Base-by-base conservation (phyloP, 2,329 filamentous ascomycete species). In the Exophiala alcalophila region DNA sequence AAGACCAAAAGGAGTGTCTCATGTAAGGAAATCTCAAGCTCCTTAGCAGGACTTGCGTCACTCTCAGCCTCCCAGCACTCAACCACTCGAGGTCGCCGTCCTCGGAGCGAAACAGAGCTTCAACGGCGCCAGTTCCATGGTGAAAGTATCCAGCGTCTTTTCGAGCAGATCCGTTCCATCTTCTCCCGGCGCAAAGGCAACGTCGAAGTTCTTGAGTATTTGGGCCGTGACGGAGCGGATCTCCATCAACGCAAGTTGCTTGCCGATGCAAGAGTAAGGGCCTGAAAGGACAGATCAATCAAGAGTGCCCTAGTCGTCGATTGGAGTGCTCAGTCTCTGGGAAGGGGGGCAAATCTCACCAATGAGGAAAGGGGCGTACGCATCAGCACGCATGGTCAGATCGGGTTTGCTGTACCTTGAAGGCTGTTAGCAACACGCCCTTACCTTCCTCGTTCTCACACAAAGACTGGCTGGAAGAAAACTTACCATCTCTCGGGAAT, bases 401-500 rank as follows among this genome's bases (percentile, higher is more conserved):
- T 66, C 59, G 4, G 58, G 58, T 10, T 32, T 32, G 16, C 30
- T 32, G 16, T 32, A 32, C 30, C 30, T 32, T 16, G 40, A 10
- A 43, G 12, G 10, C 8, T 7, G 9, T 32, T 16, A 32, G 30
- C 11, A 11, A n/a, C n/a, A n/a, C n/a, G n/a, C n/a, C n/a, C n/a
- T n/a, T n/a, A n/a, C n/a, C n/a, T n/a, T n/a, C n/a, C n/a, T n/a
- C n/a, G n/a, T n/a, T n/a, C n/a, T n/a, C n/a, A n/a, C n/a, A n/a
- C n/a, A n/a, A n/a, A n/a, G n/a, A n/a, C n/a, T n/a, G n/a, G n/a
- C n/a, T n/a, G n/a, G n/a, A n/a, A n/a, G n/a, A n/a, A n/a, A n/a
- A 56, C 57, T 2, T 58, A 64, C 65, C 65, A 68, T 21, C 65
- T 54, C 31, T 68, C 64, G 2, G 65, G 65, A 8, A 68, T 56